Evolutionary conservation across 257 asterid species (phyloP).

Genomic region (Verbascum thapsus): DNA sequence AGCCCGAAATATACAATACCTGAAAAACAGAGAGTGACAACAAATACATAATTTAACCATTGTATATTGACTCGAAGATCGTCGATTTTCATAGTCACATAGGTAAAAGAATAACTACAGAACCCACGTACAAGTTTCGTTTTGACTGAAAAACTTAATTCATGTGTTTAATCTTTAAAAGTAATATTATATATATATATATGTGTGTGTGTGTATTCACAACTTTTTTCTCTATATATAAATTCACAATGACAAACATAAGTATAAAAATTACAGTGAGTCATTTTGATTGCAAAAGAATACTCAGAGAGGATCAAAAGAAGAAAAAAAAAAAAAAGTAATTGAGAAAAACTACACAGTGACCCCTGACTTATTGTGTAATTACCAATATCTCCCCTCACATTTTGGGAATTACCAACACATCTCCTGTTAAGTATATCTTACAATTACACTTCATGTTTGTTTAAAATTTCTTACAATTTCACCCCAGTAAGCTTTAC

Average conservation of each 20-base stretch:
- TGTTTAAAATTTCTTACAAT: no score
- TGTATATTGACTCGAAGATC: neutral
- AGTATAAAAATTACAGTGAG: neutral
- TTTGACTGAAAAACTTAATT: neutral
- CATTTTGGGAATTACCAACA: no score
- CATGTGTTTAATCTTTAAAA: neutral
- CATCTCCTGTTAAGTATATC: no score
- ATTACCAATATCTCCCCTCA: no score
- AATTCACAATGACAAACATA: neutral
- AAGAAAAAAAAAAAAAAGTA: neutral
- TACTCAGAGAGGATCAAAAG: conserved; percentile 1
- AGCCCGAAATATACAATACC: conserved; percentile 37
- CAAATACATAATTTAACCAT: neutral
- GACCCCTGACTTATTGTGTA: no score
- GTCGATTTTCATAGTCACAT: neutral
- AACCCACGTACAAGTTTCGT: conserved; percentile 3
- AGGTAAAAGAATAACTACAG: neutral
- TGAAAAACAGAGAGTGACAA: conserved; percentile 30
- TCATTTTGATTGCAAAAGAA: neutral
- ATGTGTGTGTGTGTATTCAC: neutral
- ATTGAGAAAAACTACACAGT: no score
- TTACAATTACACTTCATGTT: no score
- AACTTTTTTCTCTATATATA: neutral
- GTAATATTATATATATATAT: neutral
- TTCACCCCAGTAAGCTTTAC: no score